Evolutionary conservation across 352 stramenopile genomes (phyloP).

Genomic region (Porosira glacialis): DNA sequence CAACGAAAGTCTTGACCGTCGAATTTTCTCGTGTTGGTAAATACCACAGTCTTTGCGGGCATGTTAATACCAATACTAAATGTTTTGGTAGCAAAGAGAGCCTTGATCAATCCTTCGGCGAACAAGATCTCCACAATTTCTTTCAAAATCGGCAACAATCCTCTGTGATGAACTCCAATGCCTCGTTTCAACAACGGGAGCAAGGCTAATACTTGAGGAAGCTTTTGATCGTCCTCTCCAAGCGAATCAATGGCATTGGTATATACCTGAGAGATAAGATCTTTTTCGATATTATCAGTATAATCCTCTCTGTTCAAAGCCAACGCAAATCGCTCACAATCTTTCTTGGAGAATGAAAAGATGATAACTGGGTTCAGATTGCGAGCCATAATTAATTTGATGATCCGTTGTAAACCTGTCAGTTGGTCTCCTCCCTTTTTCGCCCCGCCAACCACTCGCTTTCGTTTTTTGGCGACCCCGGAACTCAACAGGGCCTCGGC

Average conservation of each 20-base stretch:
- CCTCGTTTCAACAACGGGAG: constrained; percentile 94
- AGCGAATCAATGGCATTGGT: constrained; percentile 97
- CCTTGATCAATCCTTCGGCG: no score
- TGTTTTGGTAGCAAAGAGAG: no score
- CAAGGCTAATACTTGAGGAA: constrained; percentile 96
- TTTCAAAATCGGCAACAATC: constrained; percentile 97
- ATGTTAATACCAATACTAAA: no score
- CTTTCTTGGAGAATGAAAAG: constrained; percentile 99
- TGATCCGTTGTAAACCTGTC: constrained; percentile 95
- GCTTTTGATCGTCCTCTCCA: constrained; percentile 92
- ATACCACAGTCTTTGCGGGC: no score
- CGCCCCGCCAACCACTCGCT: constrained; percentile 15
- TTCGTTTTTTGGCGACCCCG: constrained; percentile 81
- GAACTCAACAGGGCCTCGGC: constrained; percentile 83
- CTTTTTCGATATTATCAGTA: constrained; percentile 96
- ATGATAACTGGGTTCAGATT: constrained; percentile 97
- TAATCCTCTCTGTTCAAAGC: constrained; percentile 93
- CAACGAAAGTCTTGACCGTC: no score
- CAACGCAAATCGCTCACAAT: constrained; percentile 92
- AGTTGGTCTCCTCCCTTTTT: constrained; percentile 74
- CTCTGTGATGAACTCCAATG: constrained; percentile 99
- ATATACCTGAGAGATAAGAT: constrained; percentile 93
- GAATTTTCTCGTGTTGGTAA: no score
- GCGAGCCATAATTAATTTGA: constrained; percentile 97
- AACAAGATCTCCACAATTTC: no score